A percentile compares a stretch with the other conserved stretches of the same genome.
phyloP scores from a whole-genome alignment of 352 stramenopile species.

The Thraustochytrium sp. region DNA sequence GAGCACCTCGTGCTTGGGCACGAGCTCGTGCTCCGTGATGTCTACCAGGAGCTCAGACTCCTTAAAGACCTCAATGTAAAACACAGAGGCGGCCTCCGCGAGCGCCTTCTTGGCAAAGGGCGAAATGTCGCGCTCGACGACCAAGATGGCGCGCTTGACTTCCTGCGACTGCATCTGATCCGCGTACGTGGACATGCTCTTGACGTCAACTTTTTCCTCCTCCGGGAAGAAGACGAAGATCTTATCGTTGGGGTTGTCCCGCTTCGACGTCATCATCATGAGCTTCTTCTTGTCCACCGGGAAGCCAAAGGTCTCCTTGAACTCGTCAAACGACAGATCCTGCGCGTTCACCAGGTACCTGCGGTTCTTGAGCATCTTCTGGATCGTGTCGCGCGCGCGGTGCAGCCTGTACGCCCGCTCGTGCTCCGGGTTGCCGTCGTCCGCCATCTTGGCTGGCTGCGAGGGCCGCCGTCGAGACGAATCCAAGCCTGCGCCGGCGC shows the following conservation, averaged over 20 bases:
- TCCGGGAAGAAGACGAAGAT: constrained; percentile 99
- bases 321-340: constrained; percentile 66
- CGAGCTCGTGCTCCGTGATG: constrained; percentile 99
- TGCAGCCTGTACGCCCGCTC: constrained; percentile 67
- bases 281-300: constrained; percentile 22
- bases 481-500: no score
- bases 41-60: constrained; percentile 98
- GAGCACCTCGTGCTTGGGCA: constrained; percentile 96
- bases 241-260: constrained; percentile 81
- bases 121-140: constrained; percentile 90
- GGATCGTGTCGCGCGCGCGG: constrained; percentile 86
- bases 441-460: constrained; percentile 10
- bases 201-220: constrained; percentile 73
- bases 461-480: no score
- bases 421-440: background rate
- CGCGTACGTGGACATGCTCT: constrained; percentile 57
- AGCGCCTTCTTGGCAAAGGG: constrained; percentile 93
- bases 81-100: constrained; percentile 82
- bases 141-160: constrained; percentile 94
- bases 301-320: constrained; percentile 47
- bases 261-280: constrained; percentile 55
- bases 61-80: constrained; percentile 84
- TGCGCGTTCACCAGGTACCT: constrained; percentile 96
- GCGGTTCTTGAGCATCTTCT: constrained; percentile 91
- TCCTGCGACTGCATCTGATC: constrained; percentile 96